Conservation (phyloP, 306 rosid species). For the Albizia julibrissin region DNA sequence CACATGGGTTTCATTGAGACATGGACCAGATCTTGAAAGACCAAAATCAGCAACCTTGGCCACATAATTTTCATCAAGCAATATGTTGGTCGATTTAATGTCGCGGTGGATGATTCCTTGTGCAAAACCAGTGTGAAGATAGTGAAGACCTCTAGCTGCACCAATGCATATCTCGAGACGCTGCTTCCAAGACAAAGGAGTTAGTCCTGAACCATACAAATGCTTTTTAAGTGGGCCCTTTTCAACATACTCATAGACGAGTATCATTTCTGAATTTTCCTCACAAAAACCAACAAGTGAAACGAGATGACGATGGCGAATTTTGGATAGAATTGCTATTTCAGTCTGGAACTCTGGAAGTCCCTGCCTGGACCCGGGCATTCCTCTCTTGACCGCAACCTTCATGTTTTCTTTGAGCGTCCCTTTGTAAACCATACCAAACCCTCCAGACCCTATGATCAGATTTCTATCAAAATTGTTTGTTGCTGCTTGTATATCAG, state of each 20-base stretch:
- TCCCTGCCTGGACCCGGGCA: conserved; percentile 98
- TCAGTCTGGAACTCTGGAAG: conserved; percentile 97
- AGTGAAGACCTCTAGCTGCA: conserved; percentile 95
- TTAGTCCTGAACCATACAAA: conserved; percentile 59
- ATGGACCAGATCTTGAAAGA: conserved; percentile 93
- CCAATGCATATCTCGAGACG: conserved; percentile 96
- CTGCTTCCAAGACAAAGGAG: conserved; percentile 84
- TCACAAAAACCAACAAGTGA: conserved; percentile 93
- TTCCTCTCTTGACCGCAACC: conserved; percentile 96
- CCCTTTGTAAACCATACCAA: conserved; percentile 89
- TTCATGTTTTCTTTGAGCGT: conserved; percentile 68
- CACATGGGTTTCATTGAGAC: conserved; percentile 89
- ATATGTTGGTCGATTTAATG: conserved; percentile 91
- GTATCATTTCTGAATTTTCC: conserved; percentile 95
- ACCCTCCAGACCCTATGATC: conserved; percentile 91
- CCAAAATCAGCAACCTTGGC: conserved; percentile 99
- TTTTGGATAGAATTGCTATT: conserved; percentile 78
- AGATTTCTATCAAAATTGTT: conserved; percentile 72
- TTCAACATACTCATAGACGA: conserved; percentile 89
- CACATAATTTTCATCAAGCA: conserved; percentile 80
- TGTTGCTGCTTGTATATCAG: conserved; percentile 74
- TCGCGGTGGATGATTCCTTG: conserved; percentile 99
- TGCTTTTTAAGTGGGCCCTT: conserved; percentile 86
- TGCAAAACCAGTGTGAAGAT: conserved; percentile 96
- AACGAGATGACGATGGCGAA: conserved; percentile 94